Evolutionary conservation across 345 rosid species (phyloP).

Genomic region (Hibiscus mutabilis): DNA sequence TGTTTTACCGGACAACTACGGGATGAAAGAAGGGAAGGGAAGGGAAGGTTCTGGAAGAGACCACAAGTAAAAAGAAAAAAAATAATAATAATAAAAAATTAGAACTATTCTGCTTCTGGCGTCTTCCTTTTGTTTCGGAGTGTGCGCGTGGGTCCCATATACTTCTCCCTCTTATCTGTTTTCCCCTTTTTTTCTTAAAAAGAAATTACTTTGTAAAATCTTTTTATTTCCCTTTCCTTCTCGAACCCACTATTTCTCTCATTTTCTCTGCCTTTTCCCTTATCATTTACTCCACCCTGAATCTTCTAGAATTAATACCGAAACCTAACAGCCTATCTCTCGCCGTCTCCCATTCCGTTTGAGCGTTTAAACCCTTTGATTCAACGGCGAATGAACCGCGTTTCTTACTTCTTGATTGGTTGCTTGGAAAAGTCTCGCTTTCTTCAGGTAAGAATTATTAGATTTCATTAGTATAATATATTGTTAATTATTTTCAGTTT

Average conservation of each 20-base stretch:
- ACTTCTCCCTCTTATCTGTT: slow-evolving; percentile 11
- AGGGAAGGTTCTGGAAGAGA: not conserved
- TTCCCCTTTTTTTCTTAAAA: slow-evolving; percentile 7
- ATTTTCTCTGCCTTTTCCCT: slow-evolving; percentile 13
- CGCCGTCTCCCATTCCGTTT: not conserved
- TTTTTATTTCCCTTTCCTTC: slow-evolving; percentile 25
- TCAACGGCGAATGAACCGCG: not conserved
- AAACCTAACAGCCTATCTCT: slow-evolving; percentile 6
- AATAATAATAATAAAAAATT: too few species aligned
- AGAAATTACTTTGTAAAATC: too few species aligned
- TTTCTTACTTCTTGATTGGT: not conserved
- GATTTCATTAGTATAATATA: not conserved
- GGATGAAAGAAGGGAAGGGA: too few species aligned
- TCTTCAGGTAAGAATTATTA: not conserved
- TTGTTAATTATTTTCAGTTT: not conserved
- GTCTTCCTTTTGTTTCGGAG: slow-evolving; percentile 31
- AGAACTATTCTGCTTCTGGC: slow-evolving; percentile 9
- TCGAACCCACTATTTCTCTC: slow-evolving; percentile 29
- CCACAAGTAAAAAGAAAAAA: not conserved
- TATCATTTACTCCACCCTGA: slow-evolving; percentile 47
- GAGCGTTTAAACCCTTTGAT: not conserved
- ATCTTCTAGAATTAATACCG: slow-evolving; percentile 68
- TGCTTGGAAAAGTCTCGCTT: not conserved
- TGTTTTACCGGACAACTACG: too few species aligned
- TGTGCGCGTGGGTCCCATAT: slow-evolving; percentile 17